Evolutionary conservation across 805 yeast genomes (phyloP), one percentile per base, ranked within the genome.

Genomic region (Vanderwaltozyma tropicalis): DNA sequence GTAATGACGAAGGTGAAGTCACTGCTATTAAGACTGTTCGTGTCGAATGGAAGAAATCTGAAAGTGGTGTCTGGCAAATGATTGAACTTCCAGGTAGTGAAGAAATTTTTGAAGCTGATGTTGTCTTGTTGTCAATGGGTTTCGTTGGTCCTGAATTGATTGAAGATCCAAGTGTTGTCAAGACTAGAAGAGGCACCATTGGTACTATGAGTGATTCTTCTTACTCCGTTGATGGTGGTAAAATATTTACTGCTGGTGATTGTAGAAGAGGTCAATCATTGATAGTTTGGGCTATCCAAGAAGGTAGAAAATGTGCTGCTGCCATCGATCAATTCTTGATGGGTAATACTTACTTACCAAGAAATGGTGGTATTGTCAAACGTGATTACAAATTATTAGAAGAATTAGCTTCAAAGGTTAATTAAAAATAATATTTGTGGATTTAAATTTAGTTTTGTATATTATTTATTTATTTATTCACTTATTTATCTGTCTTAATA

Each of bases 261-360:
- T 92, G 97, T 68, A 82, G 98, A 71, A 80, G 97, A 67, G 98
- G 98, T 21, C 98, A 89, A 69, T 85, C 96, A 2, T 74, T 89
- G 62, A 89, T 89, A 61, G 98, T 89, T 39, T 92, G 97, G 97
- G 98, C 97, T 67, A 89, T 89, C 51, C 97, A 92, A 67, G 98
- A 89, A 67, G 98, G 98, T 49, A 80, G 97, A 69, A 96, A 89
- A 65, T 87, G 96, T 75, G 98, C 98, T 27, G 74, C 95, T 49
- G 87, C 85, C 51, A 94, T 89, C 45, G 98, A 89, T 58, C 61
- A 68, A 49, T 82, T 62, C 61, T 69, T 89, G 60, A 76, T 78
- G 77, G 88, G 89, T 19, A 63, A 73, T 45, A 72, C 95, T 16
- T 72, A 82, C 55, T 72, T 92, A 53, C 97, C 98, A 43, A 95